phyloP scores from a whole-genome alignment of 305 asterid species.

The Rubia balearica region DNA sequence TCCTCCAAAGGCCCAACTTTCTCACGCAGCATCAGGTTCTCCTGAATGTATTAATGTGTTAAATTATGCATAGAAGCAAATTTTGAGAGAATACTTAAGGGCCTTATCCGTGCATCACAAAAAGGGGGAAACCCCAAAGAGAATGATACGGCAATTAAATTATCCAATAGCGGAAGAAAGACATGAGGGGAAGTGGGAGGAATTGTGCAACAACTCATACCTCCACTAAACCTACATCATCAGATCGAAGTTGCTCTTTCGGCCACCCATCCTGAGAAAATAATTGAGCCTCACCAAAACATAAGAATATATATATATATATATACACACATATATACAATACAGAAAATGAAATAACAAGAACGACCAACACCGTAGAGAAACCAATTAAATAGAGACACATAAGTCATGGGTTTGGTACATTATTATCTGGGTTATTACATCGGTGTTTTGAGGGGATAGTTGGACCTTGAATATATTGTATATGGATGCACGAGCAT shows the following conservation, averaged over 20 bases:
- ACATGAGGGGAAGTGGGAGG: background rate
- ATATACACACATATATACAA: too few relatives aligned
- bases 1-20: constrained; percentile 62
- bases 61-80: constrained; percentile 7
- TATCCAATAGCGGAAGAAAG: background rate
- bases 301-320: background rate
- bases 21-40: constrained; percentile 52
- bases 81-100: background rate
- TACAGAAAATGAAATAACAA: constrained; percentile 3
- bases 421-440: background rate
- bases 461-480: background rate
- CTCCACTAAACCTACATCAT: constrained; percentile 43
- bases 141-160: background rate
- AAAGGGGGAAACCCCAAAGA: background rate
- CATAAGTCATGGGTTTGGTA: background rate
- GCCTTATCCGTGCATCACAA: background rate
- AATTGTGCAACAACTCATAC: constrained; percentile 20
- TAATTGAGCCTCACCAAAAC: background rate
- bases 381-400: constrained; percentile 1
- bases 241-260: constrained; percentile 46
- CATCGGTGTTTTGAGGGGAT: background rate
- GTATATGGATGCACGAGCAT: background rate
- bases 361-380: background rate
- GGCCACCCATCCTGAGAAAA: constrained; percentile 44
- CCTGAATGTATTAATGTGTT: constrained; percentile 35